Conservation (phyloP, 495 filamentous ascomycete genomes). For the Xylaria bambusicola region DNA sequence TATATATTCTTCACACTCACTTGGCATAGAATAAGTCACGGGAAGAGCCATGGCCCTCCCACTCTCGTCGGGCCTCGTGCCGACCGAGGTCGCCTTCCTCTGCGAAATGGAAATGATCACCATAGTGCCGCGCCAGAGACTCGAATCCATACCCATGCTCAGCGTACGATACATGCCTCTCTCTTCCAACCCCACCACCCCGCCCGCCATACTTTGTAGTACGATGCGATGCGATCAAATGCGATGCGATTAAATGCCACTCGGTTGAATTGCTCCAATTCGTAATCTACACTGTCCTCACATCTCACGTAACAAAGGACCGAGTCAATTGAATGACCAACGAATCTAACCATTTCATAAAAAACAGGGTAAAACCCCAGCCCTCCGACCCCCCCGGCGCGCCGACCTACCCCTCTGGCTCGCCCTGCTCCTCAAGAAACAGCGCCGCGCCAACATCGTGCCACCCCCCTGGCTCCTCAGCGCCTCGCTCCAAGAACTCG, state of each 20-base stretch:
- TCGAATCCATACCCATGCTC: conserved; percentile 82
- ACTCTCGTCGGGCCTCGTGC: conserved; percentile 78
- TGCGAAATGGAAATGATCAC: conserved; percentile 97
- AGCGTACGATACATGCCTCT: conserved; percentile 59
- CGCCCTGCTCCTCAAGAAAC: conserved; percentile 93
- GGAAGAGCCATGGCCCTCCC: conserved; percentile 82
- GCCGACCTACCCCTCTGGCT: conserved; percentile 89
- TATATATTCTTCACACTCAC: too few relatives aligned
- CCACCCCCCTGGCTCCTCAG: conserved; percentile 87
- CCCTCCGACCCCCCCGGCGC: conserved; percentile 79
- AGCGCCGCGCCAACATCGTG: conserved; percentile 89
- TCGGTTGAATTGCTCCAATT: too few relatives aligned
- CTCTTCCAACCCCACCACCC: conserved; percentile 24
- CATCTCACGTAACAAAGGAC: too few relatives aligned
- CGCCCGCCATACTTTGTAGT: conserved; percentile 19
- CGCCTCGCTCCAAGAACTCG: conserved; percentile 68
- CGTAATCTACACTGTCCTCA: too few relatives aligned
- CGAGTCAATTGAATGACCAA: not conserved
- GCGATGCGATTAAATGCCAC: too few relatives aligned
- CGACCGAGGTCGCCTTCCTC: conserved; percentile 88
- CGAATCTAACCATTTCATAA: too few relatives aligned
- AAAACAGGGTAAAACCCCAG: conserved; percentile 70
- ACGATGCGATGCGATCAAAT: too few relatives aligned
- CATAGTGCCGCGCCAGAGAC: conserved; percentile 84
- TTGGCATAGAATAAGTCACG: too few relatives aligned